These are phyloP conservation scores for Yueomyces sp. DNA, from an alignment of 805 yeast genomes.

Conservation along the genomic window DNA sequence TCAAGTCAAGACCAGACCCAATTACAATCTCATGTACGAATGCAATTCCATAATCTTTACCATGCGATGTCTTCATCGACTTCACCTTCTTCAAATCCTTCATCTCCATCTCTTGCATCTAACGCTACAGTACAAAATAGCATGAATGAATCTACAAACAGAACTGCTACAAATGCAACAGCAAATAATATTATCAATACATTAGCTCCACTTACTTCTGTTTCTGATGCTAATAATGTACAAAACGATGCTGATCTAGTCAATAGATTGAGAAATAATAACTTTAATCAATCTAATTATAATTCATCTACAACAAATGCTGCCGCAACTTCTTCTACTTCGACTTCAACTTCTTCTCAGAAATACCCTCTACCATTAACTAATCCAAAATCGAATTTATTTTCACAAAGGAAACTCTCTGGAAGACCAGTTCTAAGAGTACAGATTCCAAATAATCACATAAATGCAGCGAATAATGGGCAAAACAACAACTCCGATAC, in stretches of 20 bases:
- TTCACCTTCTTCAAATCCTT: not conserved
- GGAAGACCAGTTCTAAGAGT: constrained; percentile 48
- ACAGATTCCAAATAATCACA: constrained; percentile 38
- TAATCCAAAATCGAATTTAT: not conserved
- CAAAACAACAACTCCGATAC: not conserved
- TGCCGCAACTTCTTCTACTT: not conserved
- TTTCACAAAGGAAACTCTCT: constrained; percentile 6
- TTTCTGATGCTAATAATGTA: no score
- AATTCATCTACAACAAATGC: not conserved
- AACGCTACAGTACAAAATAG: not conserved
- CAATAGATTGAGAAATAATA: no score
- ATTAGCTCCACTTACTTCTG: no score
- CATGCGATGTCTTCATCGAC: constrained; percentile 4
- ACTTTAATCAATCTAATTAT: not conserved
- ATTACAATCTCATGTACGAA: constrained; percentile 13
- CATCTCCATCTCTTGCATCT: not conserved
- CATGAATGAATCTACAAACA: not conserved
- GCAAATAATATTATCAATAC: no score
- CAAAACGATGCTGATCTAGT: no score
- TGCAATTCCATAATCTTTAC: constrained; percentile 14
- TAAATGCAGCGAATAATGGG: not conserved
- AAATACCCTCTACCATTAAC: not conserved
- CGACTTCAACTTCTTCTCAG: not conserved
- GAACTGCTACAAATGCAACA: not conserved
- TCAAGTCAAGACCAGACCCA: not conserved